Conservation (phyloP, 2,329 filamentous ascomycete genomes). For the Claviceps sp. region DNA sequence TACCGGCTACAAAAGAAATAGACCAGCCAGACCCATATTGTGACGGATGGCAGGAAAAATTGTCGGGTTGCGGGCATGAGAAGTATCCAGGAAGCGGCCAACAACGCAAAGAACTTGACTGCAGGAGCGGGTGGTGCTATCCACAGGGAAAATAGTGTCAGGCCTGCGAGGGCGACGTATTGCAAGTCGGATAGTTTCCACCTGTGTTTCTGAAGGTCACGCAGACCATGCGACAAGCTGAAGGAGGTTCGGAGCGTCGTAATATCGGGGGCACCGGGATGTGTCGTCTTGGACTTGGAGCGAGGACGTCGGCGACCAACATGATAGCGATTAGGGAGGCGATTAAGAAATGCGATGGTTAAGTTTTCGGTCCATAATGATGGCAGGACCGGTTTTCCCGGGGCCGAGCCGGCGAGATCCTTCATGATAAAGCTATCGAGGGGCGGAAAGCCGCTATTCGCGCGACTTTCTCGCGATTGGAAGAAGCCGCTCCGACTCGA, state of each 20-base stretch:
- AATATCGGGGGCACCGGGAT: slow-evolving; percentile 42
- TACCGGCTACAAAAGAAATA: slow-evolving; percentile 92
- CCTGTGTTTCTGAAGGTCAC: slow-evolving; percentile 59
- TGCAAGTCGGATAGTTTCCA: slow-evolving; percentile 79
- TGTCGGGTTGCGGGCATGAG: slow-evolving; percentile 77
- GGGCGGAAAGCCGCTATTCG: slow-evolving; percentile 5
- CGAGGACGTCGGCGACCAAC: slow-evolving; percentile 24
- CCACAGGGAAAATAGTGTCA: slow-evolving; percentile 71
- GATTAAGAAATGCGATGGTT: slow-evolving; percentile 29
- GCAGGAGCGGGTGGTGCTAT: slow-evolving; percentile 72
- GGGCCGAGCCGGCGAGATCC: slow-evolving; percentile 22
- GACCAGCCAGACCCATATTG: slow-evolving; percentile 74
- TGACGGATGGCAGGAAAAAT: slow-evolving; percentile 78
- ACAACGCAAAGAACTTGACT: slow-evolving; percentile 60
- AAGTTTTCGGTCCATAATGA: slow-evolving; percentile 27
- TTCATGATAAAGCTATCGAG: slow-evolving; percentile 19
- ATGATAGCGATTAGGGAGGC: slow-evolving; percentile 26
- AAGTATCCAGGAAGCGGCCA: slow-evolving; percentile 54
- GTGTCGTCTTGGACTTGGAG: slow-evolving; percentile 23
- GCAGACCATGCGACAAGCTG: slow-evolving; percentile 64
- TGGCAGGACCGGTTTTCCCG: slow-evolving; percentile 28
- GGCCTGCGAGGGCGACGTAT: slow-evolving; percentile 59
- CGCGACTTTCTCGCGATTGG: slow-evolving; percentile 2
- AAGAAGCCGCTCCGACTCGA: slow-evolving; percentile 7
- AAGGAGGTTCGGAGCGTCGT: slow-evolving; percentile 69